Conservation (phyloP, 1,284 basidiomycete genomes). For the Coniophora puteana region DNA sequence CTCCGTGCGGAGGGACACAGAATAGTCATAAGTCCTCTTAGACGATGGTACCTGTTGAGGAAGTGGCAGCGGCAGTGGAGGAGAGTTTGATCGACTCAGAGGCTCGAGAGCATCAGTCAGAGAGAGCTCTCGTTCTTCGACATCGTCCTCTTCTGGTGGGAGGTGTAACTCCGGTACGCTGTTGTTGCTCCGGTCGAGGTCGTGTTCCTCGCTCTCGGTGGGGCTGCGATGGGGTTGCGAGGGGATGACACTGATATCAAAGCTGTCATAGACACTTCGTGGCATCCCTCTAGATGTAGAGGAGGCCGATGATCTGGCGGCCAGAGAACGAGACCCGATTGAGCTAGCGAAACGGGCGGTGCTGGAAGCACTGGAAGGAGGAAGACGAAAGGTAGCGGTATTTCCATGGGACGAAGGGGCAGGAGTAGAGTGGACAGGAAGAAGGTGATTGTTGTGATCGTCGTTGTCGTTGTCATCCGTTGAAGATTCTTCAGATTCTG, state of each 20-base stretch:
- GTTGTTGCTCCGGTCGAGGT: slow-evolving; percentile 35
- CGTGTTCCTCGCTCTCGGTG: slow-evolving; percentile 36
- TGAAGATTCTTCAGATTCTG: slow-evolving; percentile 24
- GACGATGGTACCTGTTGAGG: slow-evolving; percentile 37
- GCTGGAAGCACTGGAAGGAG: slow-evolving; percentile 56
- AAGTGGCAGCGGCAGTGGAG: slow-evolving; percentile 35
- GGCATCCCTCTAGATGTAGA: slow-evolving; percentile 32
- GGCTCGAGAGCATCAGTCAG: slow-evolving; percentile 58
- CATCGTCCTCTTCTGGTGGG: slow-evolving; percentile 40
- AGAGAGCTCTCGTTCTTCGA: slow-evolving; percentile 41
- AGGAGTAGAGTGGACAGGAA: slow-evolving; percentile 66
- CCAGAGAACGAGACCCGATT: slow-evolving; percentile 50
- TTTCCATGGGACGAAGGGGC: slow-evolving; percentile 40
- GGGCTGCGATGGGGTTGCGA: slow-evolving; percentile 47
- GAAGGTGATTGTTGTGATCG: slow-evolving; percentile 9
- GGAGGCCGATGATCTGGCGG: slow-evolving; percentile 32
- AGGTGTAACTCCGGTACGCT: slow-evolving; percentile 51
- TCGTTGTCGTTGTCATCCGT: slow-evolving; percentile 32
- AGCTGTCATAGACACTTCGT: slow-evolving; percentile 40
- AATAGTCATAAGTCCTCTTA: slow-evolving; percentile 58
- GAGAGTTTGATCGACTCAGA: slow-evolving; percentile 52
- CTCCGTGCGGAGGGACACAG: slow-evolving; percentile 60
- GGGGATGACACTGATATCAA: slow-evolving; percentile 56
- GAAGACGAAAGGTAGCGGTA: slow-evolving; percentile 43
- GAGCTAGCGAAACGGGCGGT: slow-evolving; percentile 72